Base-by-base conservation (phyloP, 1,284 basidiomycete species). In the Inonotus hispidus region DNA sequence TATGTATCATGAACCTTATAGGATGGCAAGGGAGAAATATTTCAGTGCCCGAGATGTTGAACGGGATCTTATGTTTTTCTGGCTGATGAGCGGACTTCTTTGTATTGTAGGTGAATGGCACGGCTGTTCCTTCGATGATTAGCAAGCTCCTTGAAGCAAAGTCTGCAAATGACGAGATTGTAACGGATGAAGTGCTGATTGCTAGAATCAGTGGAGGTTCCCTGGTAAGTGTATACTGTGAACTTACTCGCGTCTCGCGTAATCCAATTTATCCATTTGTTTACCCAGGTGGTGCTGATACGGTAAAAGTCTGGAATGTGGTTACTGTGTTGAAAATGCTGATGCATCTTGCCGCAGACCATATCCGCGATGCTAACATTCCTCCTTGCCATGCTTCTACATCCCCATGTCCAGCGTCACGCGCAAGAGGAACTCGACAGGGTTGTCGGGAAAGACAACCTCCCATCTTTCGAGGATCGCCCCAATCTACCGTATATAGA, bases 401-500 rank as follows among this genome's bases (percentile, higher is more conserved):
- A 63, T 38, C 66, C 66, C 2, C 63, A 67, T 8, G 57, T 19
- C 19, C 54, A 56, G 23, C 27, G 27, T 14, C 60, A 55, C 13
- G 65, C 52, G 13, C 65, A 66, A 59, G 65, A 58, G 23, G 63
- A 66, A 38, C 45, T 64, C 4, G 65, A 66, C 37, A 65, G 59
- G 21, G 66, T 68, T n/a, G 59, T 69, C 1, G 68, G 68, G 21
- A 60, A 61, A 23, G 63, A 64, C 32, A 60, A 63, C 27, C 45
- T 63, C 7, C 68, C 68, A 1, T 64, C 58, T 0, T 59, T 65
- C 16, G 62, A 63, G n/a, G 69, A 70, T 55, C 53, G 60, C 39
- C 58, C 59, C 8, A 61, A 67, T 16, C 47, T 69, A 16, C 69
- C 69, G 21, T 69, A 64, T 45, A 50, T 66, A 27, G 32, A 63